Conservation (phyloP, 306 rosid species). For the Vigna angularis region DNA sequence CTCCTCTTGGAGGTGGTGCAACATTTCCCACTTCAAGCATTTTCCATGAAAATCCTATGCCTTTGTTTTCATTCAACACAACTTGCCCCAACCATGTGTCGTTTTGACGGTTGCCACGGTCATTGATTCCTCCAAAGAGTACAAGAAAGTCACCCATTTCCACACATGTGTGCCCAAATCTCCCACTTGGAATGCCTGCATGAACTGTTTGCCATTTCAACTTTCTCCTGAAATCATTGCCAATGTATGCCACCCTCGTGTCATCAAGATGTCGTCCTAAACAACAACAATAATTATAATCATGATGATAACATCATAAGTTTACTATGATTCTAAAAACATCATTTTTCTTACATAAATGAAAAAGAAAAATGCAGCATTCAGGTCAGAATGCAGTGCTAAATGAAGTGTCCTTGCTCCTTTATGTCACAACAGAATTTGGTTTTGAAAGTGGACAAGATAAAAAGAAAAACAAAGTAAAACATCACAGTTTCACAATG, state of each 20-base stretch:
- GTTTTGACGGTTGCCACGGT: constrained; percentile 84
- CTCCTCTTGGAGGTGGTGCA: constrained; percentile 82
- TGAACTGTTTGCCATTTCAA: constrained; percentile 78
- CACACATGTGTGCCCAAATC: constrained; percentile 89
- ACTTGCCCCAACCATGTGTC: constrained; percentile 91
- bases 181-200: constrained; percentile 90
- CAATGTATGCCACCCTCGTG: constrained; percentile 86
- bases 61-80: constrained; percentile 53
- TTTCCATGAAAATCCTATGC: constrained; percentile 75
- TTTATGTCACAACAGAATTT: not conserved
- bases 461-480: not conserved
- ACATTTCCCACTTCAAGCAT: constrained; percentile 64
- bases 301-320: too few species aligned
- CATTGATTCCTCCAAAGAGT: constrained; percentile 94
- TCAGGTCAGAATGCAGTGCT: too few species aligned
- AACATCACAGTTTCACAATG: not conserved
- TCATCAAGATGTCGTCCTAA: constrained; percentile 94
- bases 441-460: not conserved
- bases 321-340: too few species aligned
- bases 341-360: too few species aligned
- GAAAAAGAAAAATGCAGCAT: not conserved
- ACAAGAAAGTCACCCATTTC: constrained; percentile 71
- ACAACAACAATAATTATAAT: constrained; percentile 1
- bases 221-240: constrained; percentile 58
- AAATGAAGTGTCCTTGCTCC: not conserved